These are phyloP conservation scores for Plasmopara halstedii DNA, from an alignment of 352 stramenopile genomes.

Conservation along the genomic window DNA sequence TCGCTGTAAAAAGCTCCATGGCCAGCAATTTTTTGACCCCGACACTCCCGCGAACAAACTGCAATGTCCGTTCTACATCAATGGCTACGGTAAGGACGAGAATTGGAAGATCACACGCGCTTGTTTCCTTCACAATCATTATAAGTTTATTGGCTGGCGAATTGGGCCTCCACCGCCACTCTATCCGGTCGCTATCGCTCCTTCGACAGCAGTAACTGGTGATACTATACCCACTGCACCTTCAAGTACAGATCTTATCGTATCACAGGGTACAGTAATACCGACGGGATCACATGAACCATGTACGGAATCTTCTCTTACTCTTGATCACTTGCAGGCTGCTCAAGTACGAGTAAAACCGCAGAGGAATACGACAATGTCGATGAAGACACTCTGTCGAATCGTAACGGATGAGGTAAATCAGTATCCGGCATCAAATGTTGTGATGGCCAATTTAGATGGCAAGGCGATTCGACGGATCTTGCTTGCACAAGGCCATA, in stretches of 20 bases:
- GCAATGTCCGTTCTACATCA: constrained; percentile 77
- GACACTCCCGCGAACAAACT: constrained; percentile 35
- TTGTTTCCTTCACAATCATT: constrained; percentile 77
- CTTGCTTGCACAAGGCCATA: constrained; percentile 55
- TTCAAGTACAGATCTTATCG: not conserved
- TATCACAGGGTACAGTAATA: not conserved
- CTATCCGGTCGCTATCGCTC: not conserved
- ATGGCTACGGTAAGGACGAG: constrained; percentile 57
- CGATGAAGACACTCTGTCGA: constrained; percentile 63
- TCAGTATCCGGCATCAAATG: constrained; percentile 46
- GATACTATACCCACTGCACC: not conserved
- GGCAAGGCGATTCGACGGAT: constrained; percentile 69
- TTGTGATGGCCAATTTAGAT: constrained; percentile 64
- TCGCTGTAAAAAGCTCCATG: constrained; percentile 71
- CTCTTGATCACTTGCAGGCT: not conserved
- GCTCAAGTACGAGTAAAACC: constrained; percentile 9
- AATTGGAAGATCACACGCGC: constrained; percentile 71
- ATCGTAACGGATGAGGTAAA: constrained; percentile 66
- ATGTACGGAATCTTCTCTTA: not conserved
- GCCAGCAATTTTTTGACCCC: constrained; percentile 70
- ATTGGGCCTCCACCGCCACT: constrained; percentile 5
- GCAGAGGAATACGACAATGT: constrained; percentile 77
- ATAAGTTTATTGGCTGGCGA: constrained; percentile 75
- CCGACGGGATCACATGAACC: not conserved
- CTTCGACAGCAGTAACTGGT: constrained; percentile 4